A percentile compares a stretch with the other conserved stretches of the same genome.
phyloP scores from a whole-genome alignment of 2,329 filamentous ascomycete genomes.

The Penicillium palitans region DNA sequence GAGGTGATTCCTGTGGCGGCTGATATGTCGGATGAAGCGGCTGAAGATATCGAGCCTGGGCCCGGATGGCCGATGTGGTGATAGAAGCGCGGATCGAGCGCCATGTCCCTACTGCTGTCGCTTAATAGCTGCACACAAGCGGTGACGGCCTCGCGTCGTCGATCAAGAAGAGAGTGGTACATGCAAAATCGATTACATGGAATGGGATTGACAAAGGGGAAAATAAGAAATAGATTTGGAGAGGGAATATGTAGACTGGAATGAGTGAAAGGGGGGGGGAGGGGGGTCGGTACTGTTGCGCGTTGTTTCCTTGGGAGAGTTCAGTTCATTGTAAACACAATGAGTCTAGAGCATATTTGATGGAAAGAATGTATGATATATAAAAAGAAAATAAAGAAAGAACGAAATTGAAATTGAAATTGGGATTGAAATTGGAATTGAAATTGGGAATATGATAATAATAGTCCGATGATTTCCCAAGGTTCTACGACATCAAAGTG shows the following conservation, averaged over 20 bases:
- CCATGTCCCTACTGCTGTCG: constrained; percentile 40
- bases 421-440: background rate
- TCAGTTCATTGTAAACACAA: constrained; percentile 11
- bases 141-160: constrained; percentile 43
- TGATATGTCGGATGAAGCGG: constrained; percentile 36
- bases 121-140: constrained; percentile 43
- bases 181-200: constrained; percentile 36
- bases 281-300: constrained; percentile 26
- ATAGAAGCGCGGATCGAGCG: constrained; percentile 45
- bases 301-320: constrained; percentile 15
- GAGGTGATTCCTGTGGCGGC: constrained; percentile 39
- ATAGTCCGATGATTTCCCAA: background rate
- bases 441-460: background rate
- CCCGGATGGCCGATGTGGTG: constrained; percentile 34
- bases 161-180: constrained; percentile 41
- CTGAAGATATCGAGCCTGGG: constrained; percentile 38
- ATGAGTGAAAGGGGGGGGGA: constrained; percentile 9
- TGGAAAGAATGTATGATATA: constrained; percentile 7
- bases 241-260: constrained; percentile 10
- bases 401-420: constrained; percentile 1
- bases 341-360: background rate
- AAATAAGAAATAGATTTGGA: constrained; percentile 7
- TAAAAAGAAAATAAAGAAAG: background rate
- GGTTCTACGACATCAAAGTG: background rate
- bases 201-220: constrained; percentile 10